These are phyloP conservation scores for Malania oleifera DNA, from an alignment of 164 flowering plant genomes.

Conservation along the genomic window DNA sequence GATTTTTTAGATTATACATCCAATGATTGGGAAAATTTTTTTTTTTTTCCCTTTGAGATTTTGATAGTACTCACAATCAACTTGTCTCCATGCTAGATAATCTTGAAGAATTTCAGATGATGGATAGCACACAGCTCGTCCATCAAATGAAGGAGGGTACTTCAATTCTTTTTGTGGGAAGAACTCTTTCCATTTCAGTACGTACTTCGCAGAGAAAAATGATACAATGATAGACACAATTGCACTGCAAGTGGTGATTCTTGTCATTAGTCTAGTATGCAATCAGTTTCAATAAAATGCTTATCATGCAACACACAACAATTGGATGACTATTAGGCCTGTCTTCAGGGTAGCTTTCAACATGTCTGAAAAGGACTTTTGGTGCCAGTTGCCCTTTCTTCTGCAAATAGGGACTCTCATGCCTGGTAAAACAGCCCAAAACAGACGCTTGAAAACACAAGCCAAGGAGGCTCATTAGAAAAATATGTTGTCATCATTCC, in stretches of 20 bases:
- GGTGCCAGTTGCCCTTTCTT: neutral
- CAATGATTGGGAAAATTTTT: no score
- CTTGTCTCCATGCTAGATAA: constrained; percentile 92
- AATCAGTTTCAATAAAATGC: neutral
- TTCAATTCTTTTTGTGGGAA: constrained; percentile 22
- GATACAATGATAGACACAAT: constrained; percentile 60
- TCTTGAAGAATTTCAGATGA: constrained; percentile 51
- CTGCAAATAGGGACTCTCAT: no score
- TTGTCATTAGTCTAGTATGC: constrained; percentile 2
- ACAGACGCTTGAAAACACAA: neutral
- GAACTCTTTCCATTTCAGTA: constrained; percentile 23
- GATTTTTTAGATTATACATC: no score
- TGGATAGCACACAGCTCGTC: constrained; percentile 77
- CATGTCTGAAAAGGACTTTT: neutral
- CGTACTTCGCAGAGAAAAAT: constrained; percentile 43
- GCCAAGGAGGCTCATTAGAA: neutral
- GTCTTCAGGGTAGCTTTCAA: neutral
- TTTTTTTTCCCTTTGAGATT: no score
- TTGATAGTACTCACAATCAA: constrained; percentile 59
- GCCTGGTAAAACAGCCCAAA: no score
- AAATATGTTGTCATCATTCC: neutral
- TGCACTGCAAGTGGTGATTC: constrained; percentile 45
- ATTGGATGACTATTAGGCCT: neutral
- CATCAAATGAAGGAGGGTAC: constrained; percentile 73
- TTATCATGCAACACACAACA: no score